A percentile compares a stretch with the other conserved stretches of the same genome.
These are phyloP conservation scores for Didymella keratinophila DNA, from an alignment of 2,329 filamentous ascomycete species.

Conservation along the genomic window DNA sequence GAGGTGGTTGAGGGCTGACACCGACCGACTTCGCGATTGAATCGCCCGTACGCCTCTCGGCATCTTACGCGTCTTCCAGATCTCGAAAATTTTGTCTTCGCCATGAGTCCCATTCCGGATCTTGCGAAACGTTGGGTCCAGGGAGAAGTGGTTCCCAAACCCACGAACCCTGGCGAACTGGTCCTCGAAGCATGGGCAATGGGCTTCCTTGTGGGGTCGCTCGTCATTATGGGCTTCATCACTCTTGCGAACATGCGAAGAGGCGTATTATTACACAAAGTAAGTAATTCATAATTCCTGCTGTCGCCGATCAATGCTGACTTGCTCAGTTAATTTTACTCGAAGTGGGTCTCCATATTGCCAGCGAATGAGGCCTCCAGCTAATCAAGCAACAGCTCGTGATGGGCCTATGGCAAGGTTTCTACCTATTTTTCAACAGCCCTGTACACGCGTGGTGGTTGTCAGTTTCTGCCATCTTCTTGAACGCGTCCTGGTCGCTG, in stretches of 20 bases:
- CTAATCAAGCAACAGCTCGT: slow-evolving; percentile 54
- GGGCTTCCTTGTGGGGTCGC: slow-evolving; percentile 52
- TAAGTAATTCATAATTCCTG: slow-evolving; percentile 21
- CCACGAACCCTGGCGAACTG: slow-evolving; percentile 43
- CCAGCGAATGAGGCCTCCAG: slow-evolving; percentile 1
- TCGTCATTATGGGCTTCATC: slow-evolving; percentile 59
- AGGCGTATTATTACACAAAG: slow-evolving; percentile 58
- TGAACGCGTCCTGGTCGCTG: slow-evolving; percentile 69
- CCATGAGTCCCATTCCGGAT: slow-evolving; percentile 31
- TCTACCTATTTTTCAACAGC: slow-evolving; percentile 65
- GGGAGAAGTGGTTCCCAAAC: slow-evolving; percentile 38
- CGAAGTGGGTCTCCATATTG: slow-evolving; percentile 47
- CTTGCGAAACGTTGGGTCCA: slow-evolving; percentile 21
- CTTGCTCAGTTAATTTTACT: slow-evolving; percentile 55
- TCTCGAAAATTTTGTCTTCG: slow-evolving; percentile 27
- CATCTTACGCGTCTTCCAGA: slow-evolving; percentile 16
- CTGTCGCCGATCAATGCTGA: slow-evolving; percentile 24
- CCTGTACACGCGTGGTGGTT: slow-evolving; percentile 71
- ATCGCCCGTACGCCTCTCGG: slow-evolving; percentile 32
- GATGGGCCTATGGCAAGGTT: slow-evolving; percentile 65
- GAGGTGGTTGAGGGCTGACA: slow-evolving; percentile 23
- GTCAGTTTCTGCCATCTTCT: slow-evolving; percentile 65
- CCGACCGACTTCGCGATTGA: slow-evolving; percentile 27
- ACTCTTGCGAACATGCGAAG: slow-evolving; percentile 59
- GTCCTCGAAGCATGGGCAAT: slow-evolving; percentile 53